A percentile compares a stretch with the other conserved stretches of the same genome.
Conservation (phyloP, 352 stramenopile species). For the Pythium aphanidermatum region DNA sequence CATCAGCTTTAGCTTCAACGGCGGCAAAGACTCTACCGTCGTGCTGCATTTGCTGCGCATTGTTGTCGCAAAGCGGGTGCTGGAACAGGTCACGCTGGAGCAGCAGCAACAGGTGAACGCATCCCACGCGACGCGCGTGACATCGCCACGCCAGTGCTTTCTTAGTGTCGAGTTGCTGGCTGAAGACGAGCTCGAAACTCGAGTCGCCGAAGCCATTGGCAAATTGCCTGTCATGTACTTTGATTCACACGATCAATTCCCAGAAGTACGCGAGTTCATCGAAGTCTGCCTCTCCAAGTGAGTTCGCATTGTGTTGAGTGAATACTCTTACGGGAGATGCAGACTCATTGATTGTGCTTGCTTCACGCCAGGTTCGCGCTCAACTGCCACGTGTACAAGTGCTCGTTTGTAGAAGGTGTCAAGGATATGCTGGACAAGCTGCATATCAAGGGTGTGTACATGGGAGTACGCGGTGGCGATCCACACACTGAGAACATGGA, state of each 20-base stretch:
- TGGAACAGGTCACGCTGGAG: constrained; percentile 29
- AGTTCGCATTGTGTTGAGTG: constrained; percentile 2
- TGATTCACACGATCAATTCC: constrained; percentile 94
- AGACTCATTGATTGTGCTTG: no score
- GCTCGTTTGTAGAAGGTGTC: constrained; percentile 92
- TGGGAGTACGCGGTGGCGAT: constrained; percentile 89
- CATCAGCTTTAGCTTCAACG: constrained; percentile 90
- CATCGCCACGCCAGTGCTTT: constrained; percentile 54
- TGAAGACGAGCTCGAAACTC: constrained; percentile 43
- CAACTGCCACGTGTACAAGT: constrained; percentile 77
- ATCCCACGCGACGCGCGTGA: constrained; percentile 34
- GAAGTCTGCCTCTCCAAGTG: constrained; percentile 54
- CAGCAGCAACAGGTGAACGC: not conserved
- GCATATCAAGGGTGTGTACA: constrained; percentile 86
- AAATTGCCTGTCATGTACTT: constrained; percentile 94
- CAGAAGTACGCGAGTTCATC: constrained; percentile 88
- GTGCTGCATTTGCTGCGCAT: constrained; percentile 87
- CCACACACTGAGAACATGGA: constrained; percentile 89
- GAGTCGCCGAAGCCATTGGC: constrained; percentile 35
- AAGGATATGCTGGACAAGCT: constrained; percentile 83
- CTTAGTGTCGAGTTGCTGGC: constrained; percentile 41
- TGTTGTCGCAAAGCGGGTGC: constrained; percentile 66
- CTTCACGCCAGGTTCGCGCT: constrained; percentile 37
- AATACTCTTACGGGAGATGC: not conserved
- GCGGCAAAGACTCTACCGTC: constrained; percentile 91